These are phyloP conservation scores for Tuber aestivum DNA, from an alignment of 495 filamentous ascomycete genomes.

Conservation along the genomic window DNA sequence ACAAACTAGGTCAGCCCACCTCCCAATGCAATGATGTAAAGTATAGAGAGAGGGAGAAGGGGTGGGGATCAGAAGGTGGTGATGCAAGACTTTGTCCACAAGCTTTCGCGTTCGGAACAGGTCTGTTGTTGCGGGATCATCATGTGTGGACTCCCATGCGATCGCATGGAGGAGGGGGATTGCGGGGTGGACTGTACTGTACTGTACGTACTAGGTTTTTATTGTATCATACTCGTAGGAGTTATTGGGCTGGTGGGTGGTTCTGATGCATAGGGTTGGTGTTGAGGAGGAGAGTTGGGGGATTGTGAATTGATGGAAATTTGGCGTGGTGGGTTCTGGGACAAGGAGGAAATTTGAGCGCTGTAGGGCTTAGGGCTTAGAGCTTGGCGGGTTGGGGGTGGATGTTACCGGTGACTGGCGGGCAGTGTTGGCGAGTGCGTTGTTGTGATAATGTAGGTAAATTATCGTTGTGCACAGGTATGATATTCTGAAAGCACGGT, in stretches of 20 bases:
- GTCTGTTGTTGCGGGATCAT: constrained; percentile 24
- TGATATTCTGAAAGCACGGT: neutral
- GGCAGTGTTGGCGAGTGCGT: neutral
- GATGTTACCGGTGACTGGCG: neutral
- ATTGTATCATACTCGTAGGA: too few species aligned
- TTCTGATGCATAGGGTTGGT: neutral
- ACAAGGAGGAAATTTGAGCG: neutral
- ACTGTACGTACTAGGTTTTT: constrained; percentile 5
- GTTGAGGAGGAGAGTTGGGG: neutral
- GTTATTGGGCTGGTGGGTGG: neutral
- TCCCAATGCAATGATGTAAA: neutral
- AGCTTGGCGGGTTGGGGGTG: neutral
- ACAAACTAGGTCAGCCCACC: neutral
- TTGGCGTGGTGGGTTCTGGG: neutral
- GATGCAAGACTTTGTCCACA: constrained; percentile 29
- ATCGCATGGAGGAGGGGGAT: neutral
- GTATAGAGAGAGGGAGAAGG: neutral
- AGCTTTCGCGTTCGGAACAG: constrained; percentile 26
- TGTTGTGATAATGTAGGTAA: neutral
- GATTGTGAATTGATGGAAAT: neutral
- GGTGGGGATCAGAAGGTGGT: constrained; percentile 27
- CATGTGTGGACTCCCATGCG: neutral
- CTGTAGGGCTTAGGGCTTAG: neutral
- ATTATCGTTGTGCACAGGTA: too few species aligned
- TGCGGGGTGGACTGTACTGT: neutral